Evolutionary conservation across 495 filamentous ascomycete genomes (phyloP), one percentile per base, ranked within the genome.

Genomic region (Neurospora sp.): DNA sequence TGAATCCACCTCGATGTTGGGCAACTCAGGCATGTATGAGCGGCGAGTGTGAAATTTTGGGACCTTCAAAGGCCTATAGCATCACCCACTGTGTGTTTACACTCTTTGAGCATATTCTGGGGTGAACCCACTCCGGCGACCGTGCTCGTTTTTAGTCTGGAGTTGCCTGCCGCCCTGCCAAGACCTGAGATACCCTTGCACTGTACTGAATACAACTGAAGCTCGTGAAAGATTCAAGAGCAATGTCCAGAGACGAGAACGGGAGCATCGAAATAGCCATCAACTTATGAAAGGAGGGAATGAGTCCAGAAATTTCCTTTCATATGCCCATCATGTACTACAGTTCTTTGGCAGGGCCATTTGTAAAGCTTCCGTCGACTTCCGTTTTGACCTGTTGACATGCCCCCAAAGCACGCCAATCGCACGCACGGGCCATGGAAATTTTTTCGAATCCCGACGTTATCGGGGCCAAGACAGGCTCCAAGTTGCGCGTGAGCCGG

Each of bases 381-480:
- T 59, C 48, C 14, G 4, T 3, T 62, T 27, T 2, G 20, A 54
- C 10, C 27, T 12, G 27, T 16, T 12, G 54, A 62, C 23, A 31
- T 62, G 46, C n/a, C 23, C 12, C 23, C 54, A 16, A 62, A 62
- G 11, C 23, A 27, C 27, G 27, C 27, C 27, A 27, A 27, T 27
- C 27, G 27, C 27, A 27, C 78, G 73, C 77, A 70, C 78, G 78
- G 73, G 11, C 37, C 54, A 12, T 27, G 41, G 31, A 78, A 80
- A 79, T 79, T 79, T 81, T 80, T 77, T 27, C 27, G 27, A 27
- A 27, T n/a, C n/a, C n/a, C n/a, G n/a, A n/a, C n/a, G n/a, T n/a
- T n/a, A n/a, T n/a, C n/a, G n/a, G n/a, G n/a, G n/a, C n/a, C n/a
- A n/a, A n/a, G n/a, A n/a, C n/a, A n/a, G n/a, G n/a, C n/a, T n/a